Base-by-base conservation (phyloP, 2,329 filamentous ascomycete genomes). In the Alternaria longipes region DNA sequence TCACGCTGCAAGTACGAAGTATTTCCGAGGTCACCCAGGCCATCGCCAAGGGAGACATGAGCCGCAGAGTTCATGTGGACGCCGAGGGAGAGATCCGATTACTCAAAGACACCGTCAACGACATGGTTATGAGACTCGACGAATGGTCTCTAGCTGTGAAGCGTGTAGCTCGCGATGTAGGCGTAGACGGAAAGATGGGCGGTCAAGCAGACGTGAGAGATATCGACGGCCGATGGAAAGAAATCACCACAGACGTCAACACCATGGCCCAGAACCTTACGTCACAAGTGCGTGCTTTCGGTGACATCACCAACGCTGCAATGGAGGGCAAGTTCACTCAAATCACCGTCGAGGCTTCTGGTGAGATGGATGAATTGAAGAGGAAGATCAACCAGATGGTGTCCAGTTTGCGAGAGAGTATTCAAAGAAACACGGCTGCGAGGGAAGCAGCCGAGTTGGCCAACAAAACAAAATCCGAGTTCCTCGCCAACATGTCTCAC, bases 381-480 rank as follows among this genome's bases (percentile, higher is more conserved):
- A 90, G 94, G 73, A 98, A 98, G 85, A 98, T 99, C 86, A 99
- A 98, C 78, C 92, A 96, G 83, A 99, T 99, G 95, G 94, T 98
- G 54, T 95, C 92, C 77, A 97, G 97, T 76, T 83, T 99, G 64
- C 86, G 94, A 69, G 95, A 98, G 81, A 96, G 92, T 84, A 97
- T 99, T 69, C 94, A 98, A 79, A 89, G 93, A 78, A 99, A 98
- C 78, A 97, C 94, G 3, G 92, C 94, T 68, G 95, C 95, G 59
- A 91, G 95, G 80, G 94, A 98, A 80, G 94, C 94, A 47, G 95
- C 95, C 73, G 95, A 99, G 78, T 84, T 97, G 77, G 95, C 95
- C 65, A 98, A 97, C 84, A 94, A 96, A 81, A 98, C 94, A 42
- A 99, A 99, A 77, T 97, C 94, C 9, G 95, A 98, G 76, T 99